Evolutionary conservation across 805 yeast species (phyloP).

Genomic region (Kuraishia piskuri): DNA sequence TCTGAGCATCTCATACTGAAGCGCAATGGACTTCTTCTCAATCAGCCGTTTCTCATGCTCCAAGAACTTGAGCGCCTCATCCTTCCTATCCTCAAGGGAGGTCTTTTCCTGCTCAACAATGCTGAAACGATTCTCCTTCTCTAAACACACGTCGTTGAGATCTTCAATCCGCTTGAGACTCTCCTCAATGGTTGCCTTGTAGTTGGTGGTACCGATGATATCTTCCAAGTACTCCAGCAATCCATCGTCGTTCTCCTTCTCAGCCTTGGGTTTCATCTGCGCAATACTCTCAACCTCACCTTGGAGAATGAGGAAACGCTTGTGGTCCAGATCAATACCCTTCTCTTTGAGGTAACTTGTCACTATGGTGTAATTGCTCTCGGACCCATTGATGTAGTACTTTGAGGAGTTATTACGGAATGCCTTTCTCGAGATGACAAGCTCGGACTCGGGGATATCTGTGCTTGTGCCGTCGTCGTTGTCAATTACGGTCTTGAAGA

Average conservation of each 20-base stretch:
- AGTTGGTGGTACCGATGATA: conserved; percentile 88
- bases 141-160: conserved; percentile 73
- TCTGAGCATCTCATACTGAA: conserved; percentile 40
- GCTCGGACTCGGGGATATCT: conserved; percentile 42
- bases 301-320: conserved; percentile 86
- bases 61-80: conserved; percentile 60
- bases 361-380: conserved; percentile 71
- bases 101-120: conserved; percentile 72
- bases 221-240: conserved; percentile 90
- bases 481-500: conserved; percentile 73
- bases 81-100: conserved; percentile 50
- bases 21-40: conserved; percentile 42
- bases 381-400: conserved; percentile 63
- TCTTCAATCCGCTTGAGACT: conserved; percentile 53
- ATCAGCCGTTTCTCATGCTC: conserved; percentile 53
- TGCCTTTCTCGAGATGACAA: conserved; percentile 78
- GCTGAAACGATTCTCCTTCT: conserved; percentile 71
- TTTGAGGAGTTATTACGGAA: conserved; percentile 66
- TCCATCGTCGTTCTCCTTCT: conserved; percentile 87
- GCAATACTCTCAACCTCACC: conserved; percentile 99
- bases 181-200: conserved; percentile 69
- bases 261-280: conserved; percentile 97
- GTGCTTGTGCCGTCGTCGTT: conserved; percentile 28
- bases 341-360: conserved; percentile 63
- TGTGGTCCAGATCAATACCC: conserved; percentile 93